These are phyloP conservation scores for Ascochyta viciae-villosae DNA, from an alignment of 2,329 filamentous ascomycete genomes.

Conservation along the genomic window DNA sequence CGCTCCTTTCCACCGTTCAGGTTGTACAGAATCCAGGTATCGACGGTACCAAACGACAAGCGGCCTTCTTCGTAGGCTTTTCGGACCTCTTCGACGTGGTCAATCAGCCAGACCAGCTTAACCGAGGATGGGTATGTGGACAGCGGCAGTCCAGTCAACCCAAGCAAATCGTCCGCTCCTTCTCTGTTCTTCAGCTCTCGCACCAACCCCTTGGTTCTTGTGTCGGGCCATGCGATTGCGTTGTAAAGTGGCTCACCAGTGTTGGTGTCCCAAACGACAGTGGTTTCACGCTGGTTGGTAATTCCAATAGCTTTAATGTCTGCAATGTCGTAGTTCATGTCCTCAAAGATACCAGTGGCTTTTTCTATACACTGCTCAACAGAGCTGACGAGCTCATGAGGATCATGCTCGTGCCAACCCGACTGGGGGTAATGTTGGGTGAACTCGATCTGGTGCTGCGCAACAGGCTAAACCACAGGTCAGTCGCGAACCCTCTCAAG, in stretches of 20 bases:
- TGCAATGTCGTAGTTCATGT: conserved; percentile 70
- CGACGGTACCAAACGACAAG: conserved; percentile 85
- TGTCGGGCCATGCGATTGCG: conserved; percentile 88
- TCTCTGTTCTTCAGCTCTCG: conserved; percentile 74
- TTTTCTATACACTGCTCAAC: conserved; percentile 82
- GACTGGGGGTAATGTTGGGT: conserved; percentile 83
- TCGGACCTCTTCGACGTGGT: conserved; percentile 72
- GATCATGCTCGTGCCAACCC: conserved; percentile 92
- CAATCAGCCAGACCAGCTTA: conserved; percentile 83
- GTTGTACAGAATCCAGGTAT: conserved; percentile 86
- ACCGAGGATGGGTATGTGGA: conserved; percentile 89
- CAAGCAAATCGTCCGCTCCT: conserved; percentile 71
- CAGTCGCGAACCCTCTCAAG: background rate
- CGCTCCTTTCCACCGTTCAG: conserved; percentile 75
- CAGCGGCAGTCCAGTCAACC: conserved; percentile 80
- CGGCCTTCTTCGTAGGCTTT: conserved; percentile 78
- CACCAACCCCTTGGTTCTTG: conserved; percentile 76
- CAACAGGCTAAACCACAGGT: conserved; percentile 64
- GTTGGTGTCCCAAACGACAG: conserved; percentile 80
- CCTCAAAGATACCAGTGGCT: conserved; percentile 73
- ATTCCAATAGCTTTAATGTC: conserved; percentile 82
- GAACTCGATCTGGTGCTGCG: conserved; percentile 86
- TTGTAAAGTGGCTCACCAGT: conserved; percentile 84
- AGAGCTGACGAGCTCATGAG: conserved; percentile 75
- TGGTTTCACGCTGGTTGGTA: conserved; percentile 90